Evolutionary conservation across 345 rosid genomes (phyloP).

Genomic region (Lepidium sativum): DNA sequence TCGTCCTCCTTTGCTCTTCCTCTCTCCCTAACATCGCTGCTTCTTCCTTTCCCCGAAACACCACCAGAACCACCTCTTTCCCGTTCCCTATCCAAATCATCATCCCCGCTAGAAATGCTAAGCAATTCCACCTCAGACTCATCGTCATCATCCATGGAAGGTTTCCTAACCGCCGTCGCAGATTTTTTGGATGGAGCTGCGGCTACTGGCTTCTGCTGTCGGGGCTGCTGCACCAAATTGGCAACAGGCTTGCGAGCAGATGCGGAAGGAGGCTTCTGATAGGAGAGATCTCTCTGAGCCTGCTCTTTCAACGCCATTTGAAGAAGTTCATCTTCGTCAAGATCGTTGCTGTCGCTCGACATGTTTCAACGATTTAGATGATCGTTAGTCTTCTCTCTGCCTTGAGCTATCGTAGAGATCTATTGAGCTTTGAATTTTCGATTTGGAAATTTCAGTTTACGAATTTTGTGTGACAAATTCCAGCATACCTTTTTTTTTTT

Average conservation of each 20-base stretch:
- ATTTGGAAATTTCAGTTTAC: not conserved
- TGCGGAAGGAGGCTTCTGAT: conserved; percentile 46
- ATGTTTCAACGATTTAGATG: conserved; percentile 30
- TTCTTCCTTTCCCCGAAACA: conserved; percentile 26
- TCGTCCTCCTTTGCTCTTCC: conserved; percentile 51
- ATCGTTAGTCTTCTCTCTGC: not conserved
- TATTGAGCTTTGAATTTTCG: not conserved
- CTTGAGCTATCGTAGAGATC: conserved; percentile 25
- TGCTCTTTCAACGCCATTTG: conserved; percentile 94
- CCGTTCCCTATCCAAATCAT: conserved; percentile 50
- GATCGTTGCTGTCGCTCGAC: conserved; percentile 74
- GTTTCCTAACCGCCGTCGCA: conserved; percentile 28
- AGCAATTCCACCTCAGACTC: conserved; percentile 98
- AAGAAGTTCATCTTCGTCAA: conserved; percentile 93
- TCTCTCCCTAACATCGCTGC: conserved; percentile 24
- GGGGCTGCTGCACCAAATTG: conserved; percentile 65
- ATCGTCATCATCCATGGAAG: conserved; percentile 60
- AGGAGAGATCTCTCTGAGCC: conserved; percentile 59
- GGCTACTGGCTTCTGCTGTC: conserved; percentile 19
- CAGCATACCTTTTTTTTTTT: too few relatives aligned
- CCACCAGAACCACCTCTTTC: conserved; percentile 26
- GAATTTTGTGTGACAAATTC: not conserved
- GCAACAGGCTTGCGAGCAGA: conserved; percentile 54
- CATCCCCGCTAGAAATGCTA: conserved; percentile 97
- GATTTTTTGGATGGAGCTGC: conserved; percentile 24